These are phyloP conservation scores for Fereydounia khargensis DNA, from an alignment of 1,284 basidiomycete species.

Conservation along the genomic window DNA sequence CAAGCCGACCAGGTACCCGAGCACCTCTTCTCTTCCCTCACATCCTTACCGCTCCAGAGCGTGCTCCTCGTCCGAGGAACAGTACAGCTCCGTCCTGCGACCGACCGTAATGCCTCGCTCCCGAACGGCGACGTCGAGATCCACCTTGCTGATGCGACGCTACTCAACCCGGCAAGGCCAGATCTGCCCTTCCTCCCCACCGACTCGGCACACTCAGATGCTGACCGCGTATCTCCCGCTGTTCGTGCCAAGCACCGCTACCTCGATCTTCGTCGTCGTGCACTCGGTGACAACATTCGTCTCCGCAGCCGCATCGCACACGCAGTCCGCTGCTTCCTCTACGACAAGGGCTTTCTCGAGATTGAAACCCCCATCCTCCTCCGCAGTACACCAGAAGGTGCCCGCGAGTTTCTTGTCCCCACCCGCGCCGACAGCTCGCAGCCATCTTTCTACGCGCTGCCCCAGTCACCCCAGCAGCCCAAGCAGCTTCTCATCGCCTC, in stretches of 20 bases:
- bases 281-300: constrained; percentile 73
- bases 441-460: constrained; percentile 80
- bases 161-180: constrained; percentile 74
- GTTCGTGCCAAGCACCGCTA: constrained; percentile 79
- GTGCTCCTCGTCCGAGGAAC: constrained; percentile 26
- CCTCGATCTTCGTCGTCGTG: constrained; percentile 77
- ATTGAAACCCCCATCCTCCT: constrained; percentile 92
- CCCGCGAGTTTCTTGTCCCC: constrained; percentile 89
- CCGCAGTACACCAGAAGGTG: constrained; percentile 88
- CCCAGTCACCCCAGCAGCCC: constrained; percentile 92
- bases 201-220: constrained; percentile 67
- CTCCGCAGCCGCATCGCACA: constrained; percentile 77
- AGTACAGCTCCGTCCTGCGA: constrained; percentile 21
- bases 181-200: constrained; percentile 78
- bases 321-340: constrained; percentile 70
- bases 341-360: constrained; percentile 76
- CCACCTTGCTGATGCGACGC: constrained; percentile 67
- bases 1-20: constrained; percentile 5
- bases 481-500: constrained; percentile 91
- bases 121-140: constrained; percentile 75
- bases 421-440: constrained; percentile 61
- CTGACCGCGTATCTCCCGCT: constrained; percentile 63
- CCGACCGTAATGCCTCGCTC: constrained; percentile 20
- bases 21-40: constrained; percentile 65
- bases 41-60: constrained; percentile 35